Evolutionary conservation across 2,329 filamentous ascomycete species (phyloP), one percentile per base, ranked within the genome.

Genomic region (Trichoderma asperellum): DNA sequence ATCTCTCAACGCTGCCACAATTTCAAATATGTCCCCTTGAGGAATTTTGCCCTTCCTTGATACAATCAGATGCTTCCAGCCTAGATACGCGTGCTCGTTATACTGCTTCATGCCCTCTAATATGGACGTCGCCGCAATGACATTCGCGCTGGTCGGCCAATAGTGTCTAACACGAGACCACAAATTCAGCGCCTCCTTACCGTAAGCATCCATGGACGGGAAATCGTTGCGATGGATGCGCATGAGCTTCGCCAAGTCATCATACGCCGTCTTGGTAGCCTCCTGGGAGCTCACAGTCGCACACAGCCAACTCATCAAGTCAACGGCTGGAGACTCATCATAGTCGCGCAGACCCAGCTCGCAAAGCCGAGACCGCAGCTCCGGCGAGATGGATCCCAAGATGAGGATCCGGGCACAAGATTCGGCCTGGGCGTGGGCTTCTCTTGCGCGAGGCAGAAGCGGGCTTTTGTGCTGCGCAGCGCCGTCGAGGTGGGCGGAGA

Each of bases 161-260:
- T 27, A 57, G 52, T 49, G 35, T 4, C 12, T 66, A 35, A 66
- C 35, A 35, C 29, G 53, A 49, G 63, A 18, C 63, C 53, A 58
- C 5, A 27, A 18, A 7, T 24, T 10, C 52, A 65, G 62, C 0
- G 27, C 27, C 24, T 27, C 52, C 24, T 57, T 47, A 10, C 16
- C 37, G 18, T 66, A 34, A 11, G 11, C 35, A 2, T 27, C 62
- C n/a, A 57, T 24, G 8, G 52, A 66, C n/a, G 18, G 21, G 4
- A 43, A 57, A 10, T 21, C 35, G 11, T 56, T 47, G 24, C 16
- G 11, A 24, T 24, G 18, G 34, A 66, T 58, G 40, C 63, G 53
- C 35, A 66, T n/a, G n/a, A 14, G 60, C 49, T 27, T 49, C 24
- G 53, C 53, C n/a, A 29, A 10, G 49, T 56, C 14, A 18, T 24